Percentiles rank a stretch among this genome's conserved stretches.
These are phyloP conservation scores for Aspergillus affinis DNA, from an alignment of 495 filamentous ascomycete species.

Conservation along the genomic window DNA sequence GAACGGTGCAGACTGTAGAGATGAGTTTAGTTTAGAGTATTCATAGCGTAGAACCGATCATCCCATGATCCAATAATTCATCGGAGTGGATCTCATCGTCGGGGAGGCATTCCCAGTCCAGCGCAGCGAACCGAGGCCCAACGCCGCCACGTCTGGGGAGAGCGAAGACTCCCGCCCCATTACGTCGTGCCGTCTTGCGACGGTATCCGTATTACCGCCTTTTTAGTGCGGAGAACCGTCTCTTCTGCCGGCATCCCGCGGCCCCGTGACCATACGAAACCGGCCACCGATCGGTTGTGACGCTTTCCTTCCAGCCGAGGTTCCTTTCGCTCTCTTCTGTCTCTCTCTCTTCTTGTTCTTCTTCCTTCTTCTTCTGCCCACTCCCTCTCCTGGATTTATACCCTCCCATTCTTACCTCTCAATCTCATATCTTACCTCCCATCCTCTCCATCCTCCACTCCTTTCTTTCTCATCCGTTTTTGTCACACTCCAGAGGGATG, in stretches of 20 bases:
- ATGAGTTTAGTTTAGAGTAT: too few relatives aligned
- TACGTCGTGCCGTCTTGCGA: neutral
- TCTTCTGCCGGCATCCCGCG: neutral
- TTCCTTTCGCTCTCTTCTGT: slow-evolving; percentile 14
- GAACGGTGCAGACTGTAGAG: too few relatives aligned
- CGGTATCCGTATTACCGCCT: slow-evolving; percentile 10
- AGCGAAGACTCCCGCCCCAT: neutral
- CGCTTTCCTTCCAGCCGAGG: slow-evolving; percentile 22
- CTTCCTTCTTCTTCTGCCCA: slow-evolving; percentile 21
- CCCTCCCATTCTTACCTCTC: slow-evolving; percentile 13
- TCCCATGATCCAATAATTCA: too few relatives aligned
- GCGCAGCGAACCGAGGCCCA: slow-evolving; percentile 2
- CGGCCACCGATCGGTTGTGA: slow-evolving; percentile 8
- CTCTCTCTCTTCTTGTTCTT: slow-evolving; percentile 17
- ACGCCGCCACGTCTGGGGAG: neutral
- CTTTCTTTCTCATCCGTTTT: slow-evolving; percentile 6
- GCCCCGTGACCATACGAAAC: slow-evolving; percentile 16
- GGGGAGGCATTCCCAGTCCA: too few relatives aligned
- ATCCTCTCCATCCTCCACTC: slow-evolving; percentile 11
- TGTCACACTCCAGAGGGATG: slow-evolving; percentile 39
- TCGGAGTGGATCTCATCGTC: too few relatives aligned
- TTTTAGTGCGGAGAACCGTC: neutral
- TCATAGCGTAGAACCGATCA: too few relatives aligned
- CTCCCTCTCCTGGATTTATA: slow-evolving; percentile 10
- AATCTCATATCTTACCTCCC: slow-evolving; percentile 14